These are phyloP conservation scores for Westerdykella aurantiaca DNA, from an alignment of 2,329 filamentous ascomycete genomes.

Conservation along the genomic window DNA sequence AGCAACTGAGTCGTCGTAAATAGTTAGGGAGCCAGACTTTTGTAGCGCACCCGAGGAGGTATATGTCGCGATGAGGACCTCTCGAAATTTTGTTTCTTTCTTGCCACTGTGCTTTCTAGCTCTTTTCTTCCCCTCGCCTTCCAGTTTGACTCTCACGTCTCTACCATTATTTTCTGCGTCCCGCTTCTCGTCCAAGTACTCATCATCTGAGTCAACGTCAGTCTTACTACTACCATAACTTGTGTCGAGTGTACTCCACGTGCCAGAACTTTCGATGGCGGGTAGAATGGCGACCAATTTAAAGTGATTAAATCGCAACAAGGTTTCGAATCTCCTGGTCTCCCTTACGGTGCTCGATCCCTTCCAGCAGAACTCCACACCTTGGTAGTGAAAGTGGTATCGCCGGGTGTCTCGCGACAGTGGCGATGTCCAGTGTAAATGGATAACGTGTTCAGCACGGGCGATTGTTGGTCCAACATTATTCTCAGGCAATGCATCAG, in stretches of 20 bases:
- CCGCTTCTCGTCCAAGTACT: constrained; percentile 4
- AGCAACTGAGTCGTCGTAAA: constrained; percentile 21
- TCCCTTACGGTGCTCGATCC: constrained; percentile 27
- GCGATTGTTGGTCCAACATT: not conserved
- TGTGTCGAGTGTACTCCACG: no score
- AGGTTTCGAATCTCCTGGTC: constrained; percentile 14
- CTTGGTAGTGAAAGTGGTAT: constrained; percentile 23
- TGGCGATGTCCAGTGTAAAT: constrained; percentile 21
- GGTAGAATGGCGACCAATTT: constrained; percentile 26
- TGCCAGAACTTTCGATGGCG: no score
- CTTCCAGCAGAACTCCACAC: constrained; percentile 33
- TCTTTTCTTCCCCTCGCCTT: no score
- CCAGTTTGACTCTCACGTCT: no score
- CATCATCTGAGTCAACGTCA: not conserved
- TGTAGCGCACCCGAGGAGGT: constrained; percentile 18
- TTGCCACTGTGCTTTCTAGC: no score
- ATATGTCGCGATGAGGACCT: constrained; percentile 27
- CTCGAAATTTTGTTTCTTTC: not conserved
- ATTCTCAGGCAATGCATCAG: constrained; percentile 7
- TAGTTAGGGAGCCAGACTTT: constrained; percentile 24
- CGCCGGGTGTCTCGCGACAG: constrained; percentile 21
- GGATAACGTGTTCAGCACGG: constrained; percentile 19
- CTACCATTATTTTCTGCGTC: no score
- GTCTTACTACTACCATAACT: no score
- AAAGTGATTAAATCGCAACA: constrained; percentile 24